Evolutionary conservation across 345 rosid genomes (phyloP), one percentile per base, ranked within the genome.

Genomic region (Camelina laxa): DNA sequence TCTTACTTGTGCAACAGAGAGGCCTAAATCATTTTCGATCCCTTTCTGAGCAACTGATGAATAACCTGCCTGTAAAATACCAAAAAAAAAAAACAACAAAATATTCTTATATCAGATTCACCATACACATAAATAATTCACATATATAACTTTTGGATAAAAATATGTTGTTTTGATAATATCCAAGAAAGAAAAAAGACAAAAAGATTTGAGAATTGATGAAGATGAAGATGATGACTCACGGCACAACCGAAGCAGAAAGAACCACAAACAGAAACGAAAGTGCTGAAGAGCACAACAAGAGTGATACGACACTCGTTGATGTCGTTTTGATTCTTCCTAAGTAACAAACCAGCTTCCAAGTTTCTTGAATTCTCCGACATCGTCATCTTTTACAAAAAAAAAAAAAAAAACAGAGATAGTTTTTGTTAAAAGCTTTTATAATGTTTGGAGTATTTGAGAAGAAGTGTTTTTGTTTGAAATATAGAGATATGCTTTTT

Each of bases 1-100:
- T 33, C 54, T 82, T 63, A 82, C 89, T 68, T 78, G 77, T 64
- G 80, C 73, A 20, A 74, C 75, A 63, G 87, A 70, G 60, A 86
- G 84, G 9, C 75, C 80, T 54, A 86, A 53, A n/a, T 82, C 87
- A 24, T 69, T 38, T 65, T 24, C 24, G 56, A 86, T 86, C 38
- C 80, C 81, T 49, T 74, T 1, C 51, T 84, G 82, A 45, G 83
- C 85, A 13, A 82, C 80, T 39, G 42, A 39, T 39, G 42, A 39
- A 39, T 10, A 39, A 39, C 42, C 42, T 39, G 42, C 42, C 42
- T 39, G 42, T 10, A 39, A 39, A 11, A 39, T 39, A 39, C 13
- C 42, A 39, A 38, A 38, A 0, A 8, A 0, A 8, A 3, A 22
- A 22, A 24, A 24, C 55, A 33, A 55, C 17, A 20, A 47, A 9